Evolutionary conservation across 257 asterid genomes (phyloP).

Genomic region (Nicotiana knightiana): DNA sequence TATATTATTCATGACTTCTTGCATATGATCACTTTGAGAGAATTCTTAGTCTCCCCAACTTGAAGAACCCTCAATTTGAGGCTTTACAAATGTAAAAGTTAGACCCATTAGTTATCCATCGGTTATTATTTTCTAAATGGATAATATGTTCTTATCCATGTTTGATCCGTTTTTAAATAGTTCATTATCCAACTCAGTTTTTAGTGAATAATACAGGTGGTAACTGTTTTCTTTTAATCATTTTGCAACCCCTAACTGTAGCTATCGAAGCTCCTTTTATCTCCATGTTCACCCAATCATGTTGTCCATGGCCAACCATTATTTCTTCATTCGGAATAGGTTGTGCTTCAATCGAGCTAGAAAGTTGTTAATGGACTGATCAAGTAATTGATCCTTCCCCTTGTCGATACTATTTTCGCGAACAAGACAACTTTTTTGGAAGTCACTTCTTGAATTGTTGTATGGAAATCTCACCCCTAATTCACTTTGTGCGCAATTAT

Average conservation of each 20-base stretch:
- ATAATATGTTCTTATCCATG: too few species aligned
- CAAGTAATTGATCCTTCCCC: not conserved
- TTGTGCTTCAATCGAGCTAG: not conserved
- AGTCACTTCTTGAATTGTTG: conserved; percentile 28
- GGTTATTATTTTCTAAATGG: too few species aligned
- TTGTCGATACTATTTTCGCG: not conserved
- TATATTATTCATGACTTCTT: too few species aligned
- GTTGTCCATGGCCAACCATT: not conserved
- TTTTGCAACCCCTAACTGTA: not conserved
- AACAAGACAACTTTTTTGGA: not conserved
- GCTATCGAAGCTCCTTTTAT: not conserved
- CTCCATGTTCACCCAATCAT: conserved; percentile 23
- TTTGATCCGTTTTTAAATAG: too few species aligned
- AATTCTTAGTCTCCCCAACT: too few species aligned
- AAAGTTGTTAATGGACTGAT: not conserved
- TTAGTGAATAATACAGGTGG: too few species aligned
- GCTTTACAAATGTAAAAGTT: too few species aligned
- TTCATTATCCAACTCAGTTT: too few species aligned
- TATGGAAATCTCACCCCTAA: conserved; percentile 15
- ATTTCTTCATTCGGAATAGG: not conserved
- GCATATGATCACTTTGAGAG: too few species aligned
- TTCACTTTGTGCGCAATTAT: conserved; percentile 10
- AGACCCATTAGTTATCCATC: too few species aligned
- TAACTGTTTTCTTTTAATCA: too few species aligned
- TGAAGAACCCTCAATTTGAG: too few species aligned